Evolutionary conservation across 805 yeast species (phyloP).

Genomic region (Lipomyces kockii): DNA sequence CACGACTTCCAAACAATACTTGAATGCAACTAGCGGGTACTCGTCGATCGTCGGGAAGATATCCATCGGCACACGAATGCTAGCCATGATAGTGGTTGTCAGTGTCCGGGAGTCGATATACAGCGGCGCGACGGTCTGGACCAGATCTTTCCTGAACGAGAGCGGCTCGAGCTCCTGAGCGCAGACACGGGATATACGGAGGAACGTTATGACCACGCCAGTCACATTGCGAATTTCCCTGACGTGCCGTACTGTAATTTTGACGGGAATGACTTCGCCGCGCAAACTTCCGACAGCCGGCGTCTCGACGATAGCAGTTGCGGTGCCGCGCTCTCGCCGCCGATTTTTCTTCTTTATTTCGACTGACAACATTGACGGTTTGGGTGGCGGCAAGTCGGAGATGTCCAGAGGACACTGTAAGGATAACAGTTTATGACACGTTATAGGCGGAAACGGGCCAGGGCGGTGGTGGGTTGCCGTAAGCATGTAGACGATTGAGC

Average conservation of each 20-base stretch:
- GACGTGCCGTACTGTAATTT: constrained; percentile 67
- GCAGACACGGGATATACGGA: constrained; percentile 74
- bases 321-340: constrained; percentile 48
- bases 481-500: constrained; percentile 72
- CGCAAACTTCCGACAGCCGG: constrained; percentile 73
- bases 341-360: constrained; percentile 52
- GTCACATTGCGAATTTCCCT: constrained; percentile 69
- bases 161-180: constrained; percentile 59
- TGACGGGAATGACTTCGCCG: constrained; percentile 80
- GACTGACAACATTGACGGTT: constrained; percentile 66
- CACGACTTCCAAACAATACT: constrained; percentile 81
- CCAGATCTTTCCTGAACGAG: constrained; percentile 80
- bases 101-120: constrained; percentile 72
- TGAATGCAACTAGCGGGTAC: constrained; percentile 73
- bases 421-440: constrained; percentile 61
- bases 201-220: constrained; percentile 78
- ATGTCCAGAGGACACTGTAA: constrained; percentile 79
- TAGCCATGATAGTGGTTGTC: constrained; percentile 61
- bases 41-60: constrained; percentile 83
- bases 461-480: constrained; percentile 50
- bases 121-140: constrained; percentile 76
- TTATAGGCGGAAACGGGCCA: constrained; percentile 35
- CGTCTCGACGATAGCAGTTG: constrained; percentile 49
- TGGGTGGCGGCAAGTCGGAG: constrained; percentile 64
- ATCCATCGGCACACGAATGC: constrained; percentile 77